phyloP scores from a whole-genome alignment of 768 basidiomycete species.

The Exidia glandulosa region DNA sequence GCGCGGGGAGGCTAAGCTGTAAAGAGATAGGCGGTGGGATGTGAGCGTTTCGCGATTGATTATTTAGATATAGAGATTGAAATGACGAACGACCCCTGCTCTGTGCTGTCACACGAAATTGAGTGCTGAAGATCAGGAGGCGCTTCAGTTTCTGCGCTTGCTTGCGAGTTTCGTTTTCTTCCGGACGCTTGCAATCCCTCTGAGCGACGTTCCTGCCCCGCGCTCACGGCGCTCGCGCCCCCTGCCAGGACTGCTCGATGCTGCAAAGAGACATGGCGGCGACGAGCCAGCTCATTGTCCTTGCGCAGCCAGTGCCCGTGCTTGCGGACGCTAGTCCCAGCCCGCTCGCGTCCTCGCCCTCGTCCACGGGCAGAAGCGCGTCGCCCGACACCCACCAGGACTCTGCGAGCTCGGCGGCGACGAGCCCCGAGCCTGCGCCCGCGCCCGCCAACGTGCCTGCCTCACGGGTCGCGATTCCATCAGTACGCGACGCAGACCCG shows the following conservation, averaged over 20 bases:
- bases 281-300: neutral
- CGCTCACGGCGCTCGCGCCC: neutral
- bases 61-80: neutral
- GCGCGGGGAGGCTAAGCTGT: constrained; percentile 23
- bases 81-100: neutral
- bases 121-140: no score
- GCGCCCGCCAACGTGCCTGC: neutral
- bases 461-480: neutral
- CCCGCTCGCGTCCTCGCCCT: neutral
- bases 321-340: neutral
- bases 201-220: neutral
- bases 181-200: neutral
- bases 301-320: neutral
- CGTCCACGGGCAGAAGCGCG: neutral
- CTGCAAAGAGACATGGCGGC: neutral
- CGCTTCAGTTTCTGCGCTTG: no score
- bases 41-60: neutral
- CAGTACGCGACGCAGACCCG: neutral
- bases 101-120: no score
- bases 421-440: neutral
- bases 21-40: neutral
- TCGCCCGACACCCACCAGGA: neutral
- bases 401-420: no score
- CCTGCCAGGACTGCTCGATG: neutral
- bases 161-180: no score